Percentiles rank a stretch among this genome's conserved stretches.
These are phyloP conservation scores for Lodderomyces margitis DNA, from an alignment of 1,139 yeast species.

Conservation along the genomic window DNA sequence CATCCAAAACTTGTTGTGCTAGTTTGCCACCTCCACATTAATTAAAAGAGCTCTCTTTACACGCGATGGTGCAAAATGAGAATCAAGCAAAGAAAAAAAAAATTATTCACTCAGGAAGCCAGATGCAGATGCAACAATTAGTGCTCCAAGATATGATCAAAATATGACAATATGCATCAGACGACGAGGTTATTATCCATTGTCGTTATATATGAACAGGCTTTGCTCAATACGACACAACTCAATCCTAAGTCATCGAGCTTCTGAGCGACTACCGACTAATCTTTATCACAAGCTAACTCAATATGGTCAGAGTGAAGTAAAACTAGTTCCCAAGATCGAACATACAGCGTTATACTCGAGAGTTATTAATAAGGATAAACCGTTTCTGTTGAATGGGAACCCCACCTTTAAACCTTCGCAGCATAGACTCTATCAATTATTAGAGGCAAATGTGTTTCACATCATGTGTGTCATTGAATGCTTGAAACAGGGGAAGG, in stretches of 20 bases:
- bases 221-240: slow-evolving; percentile 4
- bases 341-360: slow-evolving; percentile 11
- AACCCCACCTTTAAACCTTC: slow-evolving; percentile 7
- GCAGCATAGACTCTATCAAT: slow-evolving; percentile 7
- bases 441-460: slow-evolving; percentile 14
- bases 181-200: slow-evolving; percentile 1
- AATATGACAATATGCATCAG: slow-evolving; percentile 6
- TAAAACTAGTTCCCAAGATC: slow-evolving; percentile 13
- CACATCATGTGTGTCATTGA: slow-evolving; percentile 12
- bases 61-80: no score
- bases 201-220: neutral
- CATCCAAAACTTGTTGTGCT: no score
- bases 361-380: neutral
- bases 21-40: no score
- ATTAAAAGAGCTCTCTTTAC: no score
- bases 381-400: slow-evolving; percentile 6
- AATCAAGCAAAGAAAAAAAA: no score
- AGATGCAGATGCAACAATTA: neutral
- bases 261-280: slow-evolving; percentile 12
- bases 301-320: slow-evolving; percentile 6
- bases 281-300: slow-evolving; percentile 12
- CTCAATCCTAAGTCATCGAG: slow-evolving; percentile 10
- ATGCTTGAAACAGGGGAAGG: slow-evolving; percentile 5
- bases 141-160: neutral
- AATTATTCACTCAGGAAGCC: neutral